These are phyloP conservation scores for Butyriboletus pseudospeciosus DNA, from an alignment of 1,284 basidiomycete genomes.

Conservation along the genomic window DNA sequence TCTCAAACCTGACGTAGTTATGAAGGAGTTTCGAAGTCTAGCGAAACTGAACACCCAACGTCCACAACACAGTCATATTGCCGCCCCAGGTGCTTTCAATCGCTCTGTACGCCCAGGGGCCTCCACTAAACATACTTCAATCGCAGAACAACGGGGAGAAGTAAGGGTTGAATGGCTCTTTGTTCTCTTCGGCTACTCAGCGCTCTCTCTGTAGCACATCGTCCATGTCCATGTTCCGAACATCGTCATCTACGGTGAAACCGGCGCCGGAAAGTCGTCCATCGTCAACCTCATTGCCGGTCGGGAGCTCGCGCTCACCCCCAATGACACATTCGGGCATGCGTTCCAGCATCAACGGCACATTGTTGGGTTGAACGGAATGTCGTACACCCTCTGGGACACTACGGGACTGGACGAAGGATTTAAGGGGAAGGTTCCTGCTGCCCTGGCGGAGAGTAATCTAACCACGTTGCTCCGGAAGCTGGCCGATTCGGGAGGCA, in stretches of 20 bases:
- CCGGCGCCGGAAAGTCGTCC: conserved; percentile 8
- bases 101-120: no score
- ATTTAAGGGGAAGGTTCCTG: conserved; percentile 9
- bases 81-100: background rate
- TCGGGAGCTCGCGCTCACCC: background rate
- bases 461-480: background rate
- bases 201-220: background rate
- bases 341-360: conserved; percentile 2
- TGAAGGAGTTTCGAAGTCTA: background rate
- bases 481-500: conserved; percentile 14
- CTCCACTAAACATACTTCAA: background rate
- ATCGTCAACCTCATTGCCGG: conserved; percentile 8
- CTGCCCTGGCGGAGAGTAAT: conserved; percentile 2
- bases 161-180: background rate
- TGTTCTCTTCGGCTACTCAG: background rate
- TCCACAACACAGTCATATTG: background rate
- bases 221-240: background rate
- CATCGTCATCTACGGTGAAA: conserved; percentile 7
- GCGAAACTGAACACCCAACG: background rate
- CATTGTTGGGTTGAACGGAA: background rate
- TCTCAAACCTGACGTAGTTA: background rate
- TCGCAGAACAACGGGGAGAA: background rate
- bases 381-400: background rate
- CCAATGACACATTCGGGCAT: background rate
- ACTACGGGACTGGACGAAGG: conserved; percentile 5